Evolutionary conservation across 2,329 filamentous ascomycete species (phyloP), one percentile per base, ranked within the genome.

Genomic region (Trichoderma koningii): DNA sequence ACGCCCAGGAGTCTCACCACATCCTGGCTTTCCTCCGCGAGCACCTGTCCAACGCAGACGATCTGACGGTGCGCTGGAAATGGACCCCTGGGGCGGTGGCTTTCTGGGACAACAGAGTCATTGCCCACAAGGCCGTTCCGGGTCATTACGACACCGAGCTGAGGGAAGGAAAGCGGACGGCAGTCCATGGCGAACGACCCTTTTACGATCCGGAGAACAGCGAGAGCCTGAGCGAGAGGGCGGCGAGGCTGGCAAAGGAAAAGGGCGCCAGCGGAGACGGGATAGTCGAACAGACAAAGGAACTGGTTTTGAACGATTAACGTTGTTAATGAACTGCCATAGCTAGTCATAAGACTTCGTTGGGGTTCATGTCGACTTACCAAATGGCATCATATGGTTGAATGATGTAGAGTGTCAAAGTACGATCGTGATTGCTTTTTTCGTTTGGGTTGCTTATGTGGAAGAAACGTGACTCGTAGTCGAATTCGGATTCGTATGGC

Each of bases 121-220:
- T 66, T 6, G 64, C 63, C 7, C 64, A 66, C 52, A 66, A 56
- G 44, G 64, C 64, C 7, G 53, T 66, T 5, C 64, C 64, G 10
- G 64, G 64, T 6, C 60, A 61, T 21, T 66, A 66, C 3, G 61
- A 66, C 23, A 64, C 60, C 1, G 60, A 56, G n/a, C 41, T 66
- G 9, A 51, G 64, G 53, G 64, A 66, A 52, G 64, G 64, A 3
- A 66, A 66, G 19, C 64, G 64, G 0, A 66, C 64, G 9, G 64
- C 64, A 15, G 38, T 66, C 28, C 23, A 47, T 53, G 64, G 64
- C 21, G 64, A 66, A 41, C 55, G 64, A 23, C 64, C 64, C 3
- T 66, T 66, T 41, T 66, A 59, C 53, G 64, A 66, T 19, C 64
- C 64, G 1, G 52, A 64, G 26, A 66, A 66, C 38, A 66, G 64